These are phyloP conservation scores for Pneumocystis wakefieldiae DNA, from an alignment of 1,139 yeast species.

Conservation along the genomic window DNA sequence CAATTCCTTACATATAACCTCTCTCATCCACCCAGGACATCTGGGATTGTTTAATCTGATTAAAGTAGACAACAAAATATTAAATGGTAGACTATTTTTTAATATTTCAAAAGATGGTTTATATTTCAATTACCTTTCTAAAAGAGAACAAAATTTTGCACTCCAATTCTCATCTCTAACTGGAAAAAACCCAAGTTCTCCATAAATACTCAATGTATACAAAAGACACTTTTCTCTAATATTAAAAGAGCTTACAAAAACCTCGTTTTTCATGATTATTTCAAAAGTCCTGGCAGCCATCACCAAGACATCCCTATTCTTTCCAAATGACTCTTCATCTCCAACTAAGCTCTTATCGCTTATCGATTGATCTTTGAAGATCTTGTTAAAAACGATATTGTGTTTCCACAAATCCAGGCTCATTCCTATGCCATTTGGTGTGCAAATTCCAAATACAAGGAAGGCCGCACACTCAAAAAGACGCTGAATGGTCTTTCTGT, in stretches of 20 bases:
- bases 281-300: not conserved
- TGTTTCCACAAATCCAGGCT: not conserved
- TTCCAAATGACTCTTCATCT: not conserved
- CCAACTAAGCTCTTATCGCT: not conserved
- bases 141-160: not conserved
- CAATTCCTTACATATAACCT: not conserved
- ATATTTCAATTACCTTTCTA: not conserved
- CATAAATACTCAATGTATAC: not conserved
- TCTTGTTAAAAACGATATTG: not conserved
- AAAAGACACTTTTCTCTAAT: not conserved
- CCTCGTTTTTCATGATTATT: not conserved
- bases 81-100: not conserved
- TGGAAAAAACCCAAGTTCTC: not conserved
- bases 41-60: not conserved
- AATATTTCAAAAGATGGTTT: not conserved
- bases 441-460: not conserved
- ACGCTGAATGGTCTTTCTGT: not conserved
- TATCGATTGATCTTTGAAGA: not conserved
- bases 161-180: not conserved
- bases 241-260: not conserved
- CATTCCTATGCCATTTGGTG: no score
- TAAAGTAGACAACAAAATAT: not conserved
- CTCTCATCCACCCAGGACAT: not conserved
- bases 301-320: conserved; percentile 1
- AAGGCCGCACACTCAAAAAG: not conserved